Evolutionary conservation across 768 basidiomycete species (phyloP), one percentile per base, ranked within the genome.

Genomic region (Lentinula detonsa): DNA sequence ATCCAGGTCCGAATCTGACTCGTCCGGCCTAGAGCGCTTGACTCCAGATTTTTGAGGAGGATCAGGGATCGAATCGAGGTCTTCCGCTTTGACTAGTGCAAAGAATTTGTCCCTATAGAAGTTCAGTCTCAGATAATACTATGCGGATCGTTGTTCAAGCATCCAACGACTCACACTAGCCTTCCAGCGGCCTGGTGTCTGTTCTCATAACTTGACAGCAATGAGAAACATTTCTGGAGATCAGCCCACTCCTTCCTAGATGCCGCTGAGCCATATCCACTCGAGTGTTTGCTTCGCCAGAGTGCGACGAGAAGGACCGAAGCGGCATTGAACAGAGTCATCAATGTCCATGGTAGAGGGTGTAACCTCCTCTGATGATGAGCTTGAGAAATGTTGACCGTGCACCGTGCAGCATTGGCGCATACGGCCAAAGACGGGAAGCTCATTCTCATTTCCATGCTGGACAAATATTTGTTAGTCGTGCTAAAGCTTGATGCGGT

Each of bases 371-470:
- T 64, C 57, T 65, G 63, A 39, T 69, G 70, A 10, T 69, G 66
- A 2, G 64, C 67, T 55, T 77, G 76, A 53, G 79, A 65, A 16
- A 84, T 76, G 63, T 78, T 78, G 18, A 73, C 70, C 18, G 72
- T 62, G 0, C 64, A 65, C 5, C 78, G 69, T 11, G 78, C 73
- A 4, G 78, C 75, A 63, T 76, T 77, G 43, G 75, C 73, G 65
- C 77, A 78, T 39, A 79, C 78, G 2, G 76, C 74, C 8, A 79
- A 68, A 0, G 76, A 76, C 8, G 78, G 76, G 51, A 76, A 69
- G n/a, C 59, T 49, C 68, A 62, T 7, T 72, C 40, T 56, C 55
- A 45, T 56, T 18, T 56, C 50, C 21, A 56, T n/a, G 23, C 23
- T 45, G 8, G 37, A 40, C 37, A 43, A 28, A 5, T 18, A 40